A percentile compares a stretch with the other conserved stretches of the same genome.
Evolutionary conservation across 768 basidiomycete genomes (phyloP).

Genomic region (Xerocomus potaroensis): DNA sequence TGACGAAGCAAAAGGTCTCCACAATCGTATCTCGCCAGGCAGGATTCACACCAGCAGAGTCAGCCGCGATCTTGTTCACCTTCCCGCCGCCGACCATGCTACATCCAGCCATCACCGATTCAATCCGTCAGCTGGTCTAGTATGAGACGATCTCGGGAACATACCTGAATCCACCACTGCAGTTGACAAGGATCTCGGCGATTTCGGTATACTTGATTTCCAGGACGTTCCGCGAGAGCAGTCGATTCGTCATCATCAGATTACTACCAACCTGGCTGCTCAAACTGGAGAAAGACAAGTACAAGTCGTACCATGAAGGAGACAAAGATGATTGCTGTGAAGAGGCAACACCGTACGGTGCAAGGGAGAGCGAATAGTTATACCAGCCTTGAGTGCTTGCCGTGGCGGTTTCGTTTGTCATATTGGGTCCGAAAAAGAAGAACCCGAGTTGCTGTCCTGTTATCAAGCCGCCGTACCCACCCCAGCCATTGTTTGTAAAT

Average conservation of each 20-base stretch:
- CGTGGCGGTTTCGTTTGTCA: conserved; percentile 33
- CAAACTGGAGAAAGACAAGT: neutral
- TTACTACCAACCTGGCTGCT: neutral
- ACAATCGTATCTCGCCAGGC: conserved; percentile 43
- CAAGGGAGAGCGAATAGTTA: neutral
- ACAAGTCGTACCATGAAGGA: neutral
- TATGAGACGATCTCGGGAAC: neutral
- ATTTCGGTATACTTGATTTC: conserved; percentile 5
- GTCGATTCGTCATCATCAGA: neutral
- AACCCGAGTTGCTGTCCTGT: conserved; percentile 7
- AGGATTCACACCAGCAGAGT: conserved; percentile 42
- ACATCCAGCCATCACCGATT: neutral
- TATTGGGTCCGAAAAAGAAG: conserved; percentile 32
- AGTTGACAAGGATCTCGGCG: conserved; percentile 5
- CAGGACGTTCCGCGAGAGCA: conserved; percentile 9
- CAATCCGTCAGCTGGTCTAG: neutral
- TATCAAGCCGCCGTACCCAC: conserved; percentile 32
- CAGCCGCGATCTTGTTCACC: conserved; percentile 34
- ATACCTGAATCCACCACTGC: conserved; percentile 2
- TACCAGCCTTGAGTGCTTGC: conserved; percentile 27
- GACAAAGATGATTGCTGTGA: neutral
- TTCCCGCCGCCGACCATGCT: conserved; percentile 44
- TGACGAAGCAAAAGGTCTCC: conserved; percentile 21
- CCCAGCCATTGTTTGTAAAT: conserved; percentile 42
- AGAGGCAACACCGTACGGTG: neutral